Evolutionary conservation across 1,284 basidiomycete species (phyloP).

Genomic region (Filobasidium uniguttulatum): DNA sequence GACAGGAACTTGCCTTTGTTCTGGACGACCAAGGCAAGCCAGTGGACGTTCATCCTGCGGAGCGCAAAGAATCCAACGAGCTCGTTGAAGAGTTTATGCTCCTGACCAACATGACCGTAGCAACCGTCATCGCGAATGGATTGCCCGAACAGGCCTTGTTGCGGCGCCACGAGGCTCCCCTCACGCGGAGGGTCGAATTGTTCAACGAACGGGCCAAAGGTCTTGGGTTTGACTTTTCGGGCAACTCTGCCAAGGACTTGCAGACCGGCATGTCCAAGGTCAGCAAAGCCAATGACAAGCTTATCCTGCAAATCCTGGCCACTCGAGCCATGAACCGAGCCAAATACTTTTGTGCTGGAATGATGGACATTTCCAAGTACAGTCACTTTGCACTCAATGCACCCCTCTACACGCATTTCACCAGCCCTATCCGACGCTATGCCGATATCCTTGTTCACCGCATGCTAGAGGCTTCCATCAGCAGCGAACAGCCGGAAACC

Average conservation of each 20-base stretch:
- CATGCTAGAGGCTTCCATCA: slow-evolving; percentile 78
- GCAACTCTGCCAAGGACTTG: slow-evolving; percentile 61
- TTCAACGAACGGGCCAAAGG: slow-evolving; percentile 68
- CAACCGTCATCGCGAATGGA: slow-evolving; percentile 81
- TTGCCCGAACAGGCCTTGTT: slow-evolving; percentile 90
- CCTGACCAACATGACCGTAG: slow-evolving; percentile 75
- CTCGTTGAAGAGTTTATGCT: slow-evolving; percentile 95
- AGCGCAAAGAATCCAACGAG: slow-evolving; percentile 57
- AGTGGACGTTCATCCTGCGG: slow-evolving; percentile 56
- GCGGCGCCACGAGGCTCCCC: slow-evolving; percentile 80
- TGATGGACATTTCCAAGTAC: slow-evolving; percentile 98
- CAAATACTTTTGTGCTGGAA: slow-evolving; percentile 97
- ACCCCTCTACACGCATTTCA: slow-evolving; percentile 95
- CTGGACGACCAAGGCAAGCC: slow-evolving; percentile 75
- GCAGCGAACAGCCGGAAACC: slow-evolving; percentile 49
- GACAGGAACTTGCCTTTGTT: slow-evolving; percentile 59
- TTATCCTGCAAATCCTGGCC: slow-evolving; percentile 63
- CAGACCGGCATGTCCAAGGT: slow-evolving; percentile 71
- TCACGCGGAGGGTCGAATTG: slow-evolving; percentile 69
- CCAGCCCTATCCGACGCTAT: slow-evolving; percentile 70
- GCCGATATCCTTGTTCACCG: slow-evolving; percentile 94
- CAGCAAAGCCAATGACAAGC: slow-evolving; percentile 54
- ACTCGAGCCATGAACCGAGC: slow-evolving; percentile 82
- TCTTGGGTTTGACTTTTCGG: slow-evolving; percentile 72
- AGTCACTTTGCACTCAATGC: slow-evolving; percentile 79